Percentiles rank a stretch among this genome's conserved stretches.
phyloP scores from a whole-genome alignment of 768 basidiomycete species.

The Phylloporus sp. region DNA sequence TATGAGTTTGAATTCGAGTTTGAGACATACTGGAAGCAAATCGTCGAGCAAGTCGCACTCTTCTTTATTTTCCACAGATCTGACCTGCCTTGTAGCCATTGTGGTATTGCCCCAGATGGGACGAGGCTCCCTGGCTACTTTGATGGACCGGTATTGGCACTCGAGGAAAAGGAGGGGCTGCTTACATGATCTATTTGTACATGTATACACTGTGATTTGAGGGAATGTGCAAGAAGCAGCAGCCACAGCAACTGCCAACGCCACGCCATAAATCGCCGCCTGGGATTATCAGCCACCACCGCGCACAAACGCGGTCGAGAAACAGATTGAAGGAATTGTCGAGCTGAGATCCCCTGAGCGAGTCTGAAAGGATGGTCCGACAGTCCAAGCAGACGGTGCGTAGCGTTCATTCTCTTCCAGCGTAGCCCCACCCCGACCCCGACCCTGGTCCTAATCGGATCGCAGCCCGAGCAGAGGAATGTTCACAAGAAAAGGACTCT shows the following conservation, averaged over 20 bases:
- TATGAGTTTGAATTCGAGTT: constrained; percentile 72
- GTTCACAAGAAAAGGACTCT: constrained; percentile 36
- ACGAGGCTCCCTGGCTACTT: constrained; percentile 38
- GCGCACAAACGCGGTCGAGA: constrained; percentile 6
- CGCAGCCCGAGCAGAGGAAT: constrained; percentile 40
- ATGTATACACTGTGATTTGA: constrained; percentile 13
- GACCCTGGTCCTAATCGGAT: neutral
- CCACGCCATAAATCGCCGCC: constrained; percentile 25
- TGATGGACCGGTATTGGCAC: constrained; percentile 17
- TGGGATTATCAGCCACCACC: constrained; percentile 27
- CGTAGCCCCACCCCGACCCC: neutral
- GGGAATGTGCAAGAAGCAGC: neutral
- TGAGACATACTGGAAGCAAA: constrained; percentile 73
- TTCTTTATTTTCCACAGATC: neutral
- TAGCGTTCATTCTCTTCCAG: constrained; percentile 15
- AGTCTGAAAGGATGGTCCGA: constrained; percentile 25
- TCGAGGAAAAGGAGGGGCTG: constrained; percentile 8
- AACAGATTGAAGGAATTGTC: constrained; percentile 1
- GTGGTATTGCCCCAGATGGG: constrained; percentile 54
- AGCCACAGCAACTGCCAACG: constrained; percentile 21
- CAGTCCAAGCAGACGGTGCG: constrained; percentile 35
- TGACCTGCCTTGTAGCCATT: constrained; percentile 38
- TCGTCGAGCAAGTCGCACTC: constrained; percentile 53
- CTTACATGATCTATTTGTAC: constrained; percentile 23
- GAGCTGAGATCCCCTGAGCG: constrained; percentile 20